Conservation (phyloP, 2,329 filamentous ascomycete genomes). For the Seiridium cupressi region DNA sequence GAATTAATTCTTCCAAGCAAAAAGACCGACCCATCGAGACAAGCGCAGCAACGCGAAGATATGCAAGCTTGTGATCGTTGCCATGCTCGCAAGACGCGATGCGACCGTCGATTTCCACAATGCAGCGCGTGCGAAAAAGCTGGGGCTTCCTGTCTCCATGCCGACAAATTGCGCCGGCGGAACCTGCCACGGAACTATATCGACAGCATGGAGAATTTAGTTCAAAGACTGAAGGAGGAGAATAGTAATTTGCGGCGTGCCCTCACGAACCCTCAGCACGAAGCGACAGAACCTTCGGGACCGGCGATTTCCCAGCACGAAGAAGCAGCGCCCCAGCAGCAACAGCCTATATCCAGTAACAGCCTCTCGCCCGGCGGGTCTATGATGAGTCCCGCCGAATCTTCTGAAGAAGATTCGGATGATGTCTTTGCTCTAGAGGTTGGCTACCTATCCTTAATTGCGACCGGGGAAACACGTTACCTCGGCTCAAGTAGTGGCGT, state of each 20-base stretch:
- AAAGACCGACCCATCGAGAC: background rate
- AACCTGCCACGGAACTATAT: background rate
- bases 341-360: background rate
- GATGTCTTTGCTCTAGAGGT: background rate
- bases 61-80: conserved; percentile 1
- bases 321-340: background rate
- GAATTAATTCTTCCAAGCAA: background rate
- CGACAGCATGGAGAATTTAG: background rate
- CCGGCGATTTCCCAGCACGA: background rate
- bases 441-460: background rate
- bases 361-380: background rate
- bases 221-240: background rate
- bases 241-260: background rate
- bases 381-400: background rate
- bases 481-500: background rate
- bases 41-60: background rate
- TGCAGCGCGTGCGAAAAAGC: background rate
- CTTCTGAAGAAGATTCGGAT: background rate
- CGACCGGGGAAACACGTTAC: background rate
- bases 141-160: background rate
- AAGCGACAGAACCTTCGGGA: background rate
- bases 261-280: background rate
- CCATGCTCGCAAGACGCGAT: background rate
- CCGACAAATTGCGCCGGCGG: background rate
- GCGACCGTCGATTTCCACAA: background rate